These are phyloP conservation scores for Pseudogymnoascus sp. DNA, from an alignment of 2,329 filamentous ascomycete species.

Conservation along the genomic window DNA sequence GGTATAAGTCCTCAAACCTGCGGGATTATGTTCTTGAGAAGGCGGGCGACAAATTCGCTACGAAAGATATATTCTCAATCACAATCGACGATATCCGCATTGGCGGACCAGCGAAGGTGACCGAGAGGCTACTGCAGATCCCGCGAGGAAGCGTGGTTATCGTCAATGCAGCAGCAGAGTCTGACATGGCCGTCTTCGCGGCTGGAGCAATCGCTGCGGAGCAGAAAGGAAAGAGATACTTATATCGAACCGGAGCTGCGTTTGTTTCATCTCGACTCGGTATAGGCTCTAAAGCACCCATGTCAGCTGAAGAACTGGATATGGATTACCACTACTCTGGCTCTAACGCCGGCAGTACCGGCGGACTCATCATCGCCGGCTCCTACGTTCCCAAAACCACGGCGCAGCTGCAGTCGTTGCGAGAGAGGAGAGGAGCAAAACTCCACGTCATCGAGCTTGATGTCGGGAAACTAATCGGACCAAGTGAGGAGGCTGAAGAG, in stretches of 20 bases:
- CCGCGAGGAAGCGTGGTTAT: conserved; percentile 38
- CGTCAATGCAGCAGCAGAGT: conserved; percentile 46
- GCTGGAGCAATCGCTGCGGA: conserved; percentile 35
- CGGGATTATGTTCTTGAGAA: conserved; percentile 49
- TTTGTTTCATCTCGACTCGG: conserved; percentile 44
- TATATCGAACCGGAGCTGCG: conserved; percentile 36
- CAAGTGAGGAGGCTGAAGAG: conserved; percentile 10
- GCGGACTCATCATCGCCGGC: conserved; percentile 48
- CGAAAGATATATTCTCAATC: conserved; percentile 38
- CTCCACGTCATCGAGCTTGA: conserved; percentile 41
- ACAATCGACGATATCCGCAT: conserved; percentile 41
- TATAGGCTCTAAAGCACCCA: conserved; percentile 44
- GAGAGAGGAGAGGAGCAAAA: conserved; percentile 31
- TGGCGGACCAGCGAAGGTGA: conserved; percentile 38
- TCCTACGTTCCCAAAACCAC: conserved; percentile 55
- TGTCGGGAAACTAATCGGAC: conserved; percentile 35
- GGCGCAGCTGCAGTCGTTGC: conserved; percentile 41
- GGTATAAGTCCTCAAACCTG: conserved; percentile 47
- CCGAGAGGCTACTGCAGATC: conserved; percentile 33
- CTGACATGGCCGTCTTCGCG: conserved; percentile 49
- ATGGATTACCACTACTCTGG: conserved; percentile 21
- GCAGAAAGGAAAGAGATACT: conserved; percentile 28
- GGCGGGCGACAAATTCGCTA: conserved; percentile 33
- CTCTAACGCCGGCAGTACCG: conserved; percentile 26
- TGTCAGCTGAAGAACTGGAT: conserved; percentile 39